A percentile compares a stretch with the other conserved stretches of the same genome.
Conservation (phyloP, 495 filamentous ascomycete species). For the Oidiodendron maius region DNA sequence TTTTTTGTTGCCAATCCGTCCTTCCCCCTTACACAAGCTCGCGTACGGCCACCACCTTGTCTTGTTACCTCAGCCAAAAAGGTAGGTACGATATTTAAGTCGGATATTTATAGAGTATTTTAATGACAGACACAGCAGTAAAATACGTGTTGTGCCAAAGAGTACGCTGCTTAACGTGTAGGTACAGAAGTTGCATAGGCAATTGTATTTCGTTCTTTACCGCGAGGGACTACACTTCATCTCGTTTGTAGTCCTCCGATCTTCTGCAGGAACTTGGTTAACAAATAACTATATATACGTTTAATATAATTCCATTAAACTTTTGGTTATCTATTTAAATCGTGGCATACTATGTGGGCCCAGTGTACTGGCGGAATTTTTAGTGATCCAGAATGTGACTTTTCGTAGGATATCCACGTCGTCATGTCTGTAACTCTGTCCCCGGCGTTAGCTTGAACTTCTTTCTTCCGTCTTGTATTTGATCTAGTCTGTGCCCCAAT, state of each 20-base stretch:
- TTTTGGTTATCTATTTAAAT: constrained; percentile 2
- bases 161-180: no score
- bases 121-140: background rate
- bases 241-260: constrained; percentile 1
- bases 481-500: constrained; percentile 2
- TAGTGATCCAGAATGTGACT: constrained; percentile 7
- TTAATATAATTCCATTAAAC: constrained; percentile 3
- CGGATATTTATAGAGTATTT: background rate
- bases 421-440: constrained; percentile 8
- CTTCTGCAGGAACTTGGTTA: constrained; percentile 7
- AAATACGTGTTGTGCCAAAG: background rate
- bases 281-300: background rate
- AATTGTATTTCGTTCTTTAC: background rate
- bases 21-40: constrained; percentile 1
- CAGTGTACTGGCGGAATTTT: constrained; percentile 4
- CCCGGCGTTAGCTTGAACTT: constrained; percentile 5
- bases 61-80: background rate
- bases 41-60: background rate
- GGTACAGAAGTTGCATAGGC: background rate
- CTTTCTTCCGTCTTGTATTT: constrained; percentile 7
- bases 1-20: background rate
- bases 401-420: constrained; percentile 10
- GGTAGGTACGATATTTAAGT: background rate
- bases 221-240: constrained; percentile 1
- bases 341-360: constrained; percentile 4